A percentile compares a stretch with the other conserved stretches of the same genome.
phyloP scores from a whole-genome alignment of 768 basidiomycete genomes.

The Kwoniella dendrophila region DNA sequence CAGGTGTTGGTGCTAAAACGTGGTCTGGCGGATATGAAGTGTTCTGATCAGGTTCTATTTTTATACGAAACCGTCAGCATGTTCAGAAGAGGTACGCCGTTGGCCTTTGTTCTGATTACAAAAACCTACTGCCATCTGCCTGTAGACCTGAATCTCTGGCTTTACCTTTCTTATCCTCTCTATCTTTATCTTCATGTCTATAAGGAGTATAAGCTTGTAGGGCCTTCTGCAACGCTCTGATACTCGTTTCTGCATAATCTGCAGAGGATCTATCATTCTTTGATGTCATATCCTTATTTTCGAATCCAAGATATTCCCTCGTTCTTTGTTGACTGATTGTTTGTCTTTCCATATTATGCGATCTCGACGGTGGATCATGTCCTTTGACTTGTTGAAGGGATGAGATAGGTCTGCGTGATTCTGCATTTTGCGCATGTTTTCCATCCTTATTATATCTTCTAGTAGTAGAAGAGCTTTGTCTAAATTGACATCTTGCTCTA shows the following conservation, averaged over 20 bases:
- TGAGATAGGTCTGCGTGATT: background rate
- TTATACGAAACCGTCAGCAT: too few species aligned
- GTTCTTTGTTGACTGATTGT: constrained; percentile 1
- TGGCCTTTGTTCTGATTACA: background rate
- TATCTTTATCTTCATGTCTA: background rate
- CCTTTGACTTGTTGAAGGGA: constrained; percentile 14
- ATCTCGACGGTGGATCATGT: constrained; percentile 20
- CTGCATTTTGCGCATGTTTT: background rate
- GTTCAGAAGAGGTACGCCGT: background rate
- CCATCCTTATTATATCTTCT: background rate
- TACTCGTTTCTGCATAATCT: constrained; percentile 10
- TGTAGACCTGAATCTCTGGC: background rate
- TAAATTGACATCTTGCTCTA: background rate
- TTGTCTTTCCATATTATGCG: background rate
- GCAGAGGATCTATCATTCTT: background rate
- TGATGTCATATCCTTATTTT: background rate
- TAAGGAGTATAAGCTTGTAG: constrained; percentile 10
- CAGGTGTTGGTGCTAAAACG: too few species aligned
- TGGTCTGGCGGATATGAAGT: too few species aligned
- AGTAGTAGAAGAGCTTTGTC: background rate
- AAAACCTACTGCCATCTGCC: background rate
- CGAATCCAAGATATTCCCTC: constrained; percentile 15
- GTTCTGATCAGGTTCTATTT: too few species aligned
- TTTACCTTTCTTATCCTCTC: constrained; percentile 1
- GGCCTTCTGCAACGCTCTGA: constrained; percentile 18